Evolutionary conservation across 2,329 filamentous ascomycete genomes (phyloP), one percentile per base, ranked within the genome.

Genomic region (Cytospora piceicola): DNA sequence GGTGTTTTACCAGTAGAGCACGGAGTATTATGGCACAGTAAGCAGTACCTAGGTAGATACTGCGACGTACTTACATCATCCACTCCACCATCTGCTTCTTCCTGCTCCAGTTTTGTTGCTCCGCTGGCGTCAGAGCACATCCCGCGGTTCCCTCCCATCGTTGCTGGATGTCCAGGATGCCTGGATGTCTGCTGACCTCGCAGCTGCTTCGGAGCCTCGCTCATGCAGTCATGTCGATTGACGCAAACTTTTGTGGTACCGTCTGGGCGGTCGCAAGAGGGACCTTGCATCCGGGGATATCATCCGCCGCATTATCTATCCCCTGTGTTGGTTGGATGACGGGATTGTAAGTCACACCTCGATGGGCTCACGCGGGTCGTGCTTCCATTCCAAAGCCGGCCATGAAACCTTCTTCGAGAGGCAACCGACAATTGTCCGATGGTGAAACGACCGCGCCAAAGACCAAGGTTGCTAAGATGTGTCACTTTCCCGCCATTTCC

Each of bases 51-150:
- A 32, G 5, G 30, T 34, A 34, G 2, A 34, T 34, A 34, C 32
- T 34, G 7, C 32, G 34, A 20, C 32, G 27, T 49, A 51, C 24
- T 63, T 66, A 49, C 54, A 58, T 57, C 59, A 63, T 53, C 17
- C n/a, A 52, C n/a, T 62, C 64, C 64, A 63, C 64, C 32, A 32
- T 14, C 36, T 46, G 9, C 20, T 20, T 30, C n/a, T 22, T 39
- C 27, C 42, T 29, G 52, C 60, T 52, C 64, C 64, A 55, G 24
- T 66, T 56, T 63, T 36, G 32, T 56, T 49, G 51, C 64, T 46
- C 64, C 64, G 64, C 64, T 66, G 64, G 59, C 64, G 64, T 66
- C 60, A 66, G 60, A 59, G 61, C 60, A 61, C 34, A 51, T 63
- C 64, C 57, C 53, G 20, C 52, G n/a, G 39, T 30, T 11, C 30